phyloP scores from a whole-genome alignment of 2,329 filamentous ascomycete species.

The Parasarocladium wereldwijsianum region DNA sequence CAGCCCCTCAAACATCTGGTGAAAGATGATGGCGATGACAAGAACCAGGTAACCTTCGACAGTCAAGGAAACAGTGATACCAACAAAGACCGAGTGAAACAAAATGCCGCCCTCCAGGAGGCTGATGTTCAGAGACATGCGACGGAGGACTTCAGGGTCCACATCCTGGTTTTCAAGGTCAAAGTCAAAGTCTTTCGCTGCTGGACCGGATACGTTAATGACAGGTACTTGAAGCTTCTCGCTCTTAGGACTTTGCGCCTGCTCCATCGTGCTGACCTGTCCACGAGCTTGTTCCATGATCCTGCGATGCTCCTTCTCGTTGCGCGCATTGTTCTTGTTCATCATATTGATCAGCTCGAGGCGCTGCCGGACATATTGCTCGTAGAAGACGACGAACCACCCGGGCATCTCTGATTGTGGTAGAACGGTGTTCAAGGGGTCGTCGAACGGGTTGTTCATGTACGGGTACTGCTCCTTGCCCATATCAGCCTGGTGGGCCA shows the following conservation, averaged over 20 bases:
- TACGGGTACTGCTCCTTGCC: constrained; percentile 17
- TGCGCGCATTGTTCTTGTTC: constrained; percentile 11
- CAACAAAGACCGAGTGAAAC: constrained; percentile 66
- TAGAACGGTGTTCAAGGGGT: constrained; percentile 13
- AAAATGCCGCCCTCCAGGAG: constrained; percentile 65
- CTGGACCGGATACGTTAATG: constrained; percentile 2
- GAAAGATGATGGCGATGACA: constrained; percentile 55
- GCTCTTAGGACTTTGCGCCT: not conserved
- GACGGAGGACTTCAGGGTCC: constrained; percentile 35
- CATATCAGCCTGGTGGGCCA: constrained; percentile 14
- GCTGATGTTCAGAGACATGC: constrained; percentile 57
- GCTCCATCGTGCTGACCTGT: not conserved
- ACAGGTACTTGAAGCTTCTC: constrained; percentile 9
- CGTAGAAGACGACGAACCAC: constrained; percentile 49
- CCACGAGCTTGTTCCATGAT: constrained; percentile 3
- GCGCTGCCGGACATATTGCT: constrained; percentile 46
- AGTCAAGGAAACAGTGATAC: constrained; percentile 57
- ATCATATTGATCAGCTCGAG: constrained; percentile 43
- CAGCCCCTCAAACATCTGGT: constrained; percentile 44
- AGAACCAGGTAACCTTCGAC: constrained; percentile 52
- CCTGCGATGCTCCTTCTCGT: constrained; percentile 14
- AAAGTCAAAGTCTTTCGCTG: constrained; percentile 8
- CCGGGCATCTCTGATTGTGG: constrained; percentile 32
- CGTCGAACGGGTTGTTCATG: constrained; percentile 11
- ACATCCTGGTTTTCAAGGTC: constrained; percentile 28